Conservation (phyloP, 1,284 basidiomycete genomes). For the Fomes fomentarius region DNA sequence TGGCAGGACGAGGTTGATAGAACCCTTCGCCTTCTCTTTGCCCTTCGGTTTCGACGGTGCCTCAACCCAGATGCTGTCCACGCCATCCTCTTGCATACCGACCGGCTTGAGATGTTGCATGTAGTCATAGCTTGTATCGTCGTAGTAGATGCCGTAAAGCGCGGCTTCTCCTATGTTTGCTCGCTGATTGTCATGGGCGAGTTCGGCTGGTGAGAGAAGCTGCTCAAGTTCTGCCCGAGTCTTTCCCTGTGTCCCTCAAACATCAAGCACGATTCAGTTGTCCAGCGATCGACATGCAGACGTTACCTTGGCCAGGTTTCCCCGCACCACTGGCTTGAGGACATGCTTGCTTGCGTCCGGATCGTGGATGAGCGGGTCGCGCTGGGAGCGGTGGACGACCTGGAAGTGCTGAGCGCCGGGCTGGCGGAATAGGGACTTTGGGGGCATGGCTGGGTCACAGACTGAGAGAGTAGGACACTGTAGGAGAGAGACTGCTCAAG, state of each 20-base stretch:
- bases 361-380: slow-evolving; percentile 95
- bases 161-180: slow-evolving; percentile 85
- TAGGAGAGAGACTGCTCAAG: too few relatives aligned
- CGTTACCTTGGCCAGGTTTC: slow-evolving; percentile 69
- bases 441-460: slow-evolving; percentile 49
- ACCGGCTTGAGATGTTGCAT: slow-evolving; percentile 93
- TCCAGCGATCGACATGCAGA: too few relatives aligned
- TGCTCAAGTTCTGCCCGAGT: slow-evolving; percentile 75
- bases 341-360: slow-evolving; percentile 90
- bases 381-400: slow-evolving; percentile 95
- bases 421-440: slow-evolving; percentile 87
- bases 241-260: slow-evolving; percentile 60
- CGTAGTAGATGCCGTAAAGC: slow-evolving; percentile 91
- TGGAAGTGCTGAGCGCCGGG: slow-evolving; percentile 93
- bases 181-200: slow-evolving; percentile 47
- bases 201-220: slow-evolving; percentile 60
- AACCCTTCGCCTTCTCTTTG: slow-evolving; percentile 37
- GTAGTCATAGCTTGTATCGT: slow-evolving; percentile 99
- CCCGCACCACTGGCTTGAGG: slow-evolving; percentile 79
- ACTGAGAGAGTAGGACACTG: neutral
- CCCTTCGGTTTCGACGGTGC: slow-evolving; percentile 55
- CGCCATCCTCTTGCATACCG: slow-evolving; percentile 74
- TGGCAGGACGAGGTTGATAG: slow-evolving; percentile 56
- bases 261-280: neutral
- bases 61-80: slow-evolving; percentile 78